phyloP scores from a whole-genome alignment of 805 yeast genomes.

The Schwanniomyces yamadae region DNA sequence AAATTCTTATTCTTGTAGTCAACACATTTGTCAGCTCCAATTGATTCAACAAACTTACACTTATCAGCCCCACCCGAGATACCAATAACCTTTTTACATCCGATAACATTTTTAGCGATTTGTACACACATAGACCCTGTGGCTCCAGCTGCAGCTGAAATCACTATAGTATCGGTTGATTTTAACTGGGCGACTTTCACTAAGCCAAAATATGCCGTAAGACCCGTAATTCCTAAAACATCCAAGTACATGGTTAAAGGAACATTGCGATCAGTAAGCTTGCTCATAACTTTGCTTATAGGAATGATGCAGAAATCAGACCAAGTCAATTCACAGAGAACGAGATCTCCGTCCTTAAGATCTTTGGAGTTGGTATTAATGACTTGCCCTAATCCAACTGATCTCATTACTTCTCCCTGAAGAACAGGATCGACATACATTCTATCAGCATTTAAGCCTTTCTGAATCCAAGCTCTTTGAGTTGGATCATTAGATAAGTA shows the following conservation, averaged over 20 bases:
- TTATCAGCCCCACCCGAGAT: conserved; percentile 44
- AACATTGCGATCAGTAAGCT: conserved; percentile 13
- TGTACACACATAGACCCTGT: conserved; percentile 33
- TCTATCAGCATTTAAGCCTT: conserved; percentile 21
- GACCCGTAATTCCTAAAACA: conserved; percentile 26
- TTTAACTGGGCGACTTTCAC: conserved; percentile 16
- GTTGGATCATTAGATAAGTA: conserved; percentile 37
- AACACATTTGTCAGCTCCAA: conserved; percentile 53
- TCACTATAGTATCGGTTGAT: conserved; percentile 20
- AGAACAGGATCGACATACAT: conserved; percentile 21
- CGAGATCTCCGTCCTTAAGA: conserved; percentile 25
- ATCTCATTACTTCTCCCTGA: conserved; percentile 21
- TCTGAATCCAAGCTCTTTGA: conserved; percentile 37
- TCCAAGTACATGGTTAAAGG: conserved; percentile 27
- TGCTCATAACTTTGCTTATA: conserved; percentile 14
- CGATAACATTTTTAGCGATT: conserved; percentile 27
- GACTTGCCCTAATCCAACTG: conserved; percentile 24
- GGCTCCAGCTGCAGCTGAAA: conserved; percentile 36
- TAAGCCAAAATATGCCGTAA: conserved; percentile 31
- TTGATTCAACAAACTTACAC: conserved; percentile 48
- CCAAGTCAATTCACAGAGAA: conserved; percentile 21
- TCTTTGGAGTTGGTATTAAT: conserved; percentile 22
- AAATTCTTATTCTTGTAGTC: conserved; percentile 41
- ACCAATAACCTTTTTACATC: conserved; percentile 28
- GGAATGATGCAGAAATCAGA: conserved; percentile 19